Conservation (phyloP, 176 grass and related monocot species). For the Ensete glaucum region DNA sequence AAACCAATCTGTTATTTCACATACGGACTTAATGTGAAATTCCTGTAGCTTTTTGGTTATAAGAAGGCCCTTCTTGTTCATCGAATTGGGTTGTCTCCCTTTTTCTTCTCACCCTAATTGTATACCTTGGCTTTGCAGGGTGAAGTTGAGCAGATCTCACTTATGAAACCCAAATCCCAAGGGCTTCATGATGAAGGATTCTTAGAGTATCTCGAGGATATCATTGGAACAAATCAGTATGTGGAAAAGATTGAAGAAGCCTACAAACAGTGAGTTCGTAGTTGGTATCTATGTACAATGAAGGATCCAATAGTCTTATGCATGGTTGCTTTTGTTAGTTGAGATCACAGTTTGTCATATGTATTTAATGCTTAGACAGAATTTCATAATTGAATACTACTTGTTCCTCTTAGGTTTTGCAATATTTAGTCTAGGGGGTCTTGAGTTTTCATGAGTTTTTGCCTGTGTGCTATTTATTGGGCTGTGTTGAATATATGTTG, state of each 20-base stretch:
- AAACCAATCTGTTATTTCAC: no score
- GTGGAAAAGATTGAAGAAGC: conserved; percentile 96
- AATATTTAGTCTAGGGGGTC: no score
- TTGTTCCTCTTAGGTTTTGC: no score
- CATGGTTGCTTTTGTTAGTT: not conserved
- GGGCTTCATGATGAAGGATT: conserved; percentile 94
- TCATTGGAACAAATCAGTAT: conserved; percentile 88
- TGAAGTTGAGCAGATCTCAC: conserved; percentile 95
- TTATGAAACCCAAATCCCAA: conserved; percentile 97
- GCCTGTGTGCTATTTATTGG: no score
- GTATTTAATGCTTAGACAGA: no score
- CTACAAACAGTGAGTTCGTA: conserved; percentile 78
- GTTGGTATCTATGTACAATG: not conserved
- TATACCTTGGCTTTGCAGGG: conserved; percentile 31
- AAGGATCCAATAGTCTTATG: not conserved
- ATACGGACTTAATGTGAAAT: not conserved
- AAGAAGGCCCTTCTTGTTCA: not conserved
- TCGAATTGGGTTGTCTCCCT: not conserved
- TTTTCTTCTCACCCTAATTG: not conserved
- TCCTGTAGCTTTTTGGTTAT: not conserved
- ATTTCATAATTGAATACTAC: no score
- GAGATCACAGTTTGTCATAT: no score
- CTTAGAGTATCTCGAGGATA: conserved; percentile 97
- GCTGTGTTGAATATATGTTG: no score
- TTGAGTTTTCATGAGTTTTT: no score